Evolutionary conservation across 1,284 basidiomycete genomes (phyloP), one percentile per base, ranked within the genome.

Genomic region (Microbotryomycetes sp.): DNA sequence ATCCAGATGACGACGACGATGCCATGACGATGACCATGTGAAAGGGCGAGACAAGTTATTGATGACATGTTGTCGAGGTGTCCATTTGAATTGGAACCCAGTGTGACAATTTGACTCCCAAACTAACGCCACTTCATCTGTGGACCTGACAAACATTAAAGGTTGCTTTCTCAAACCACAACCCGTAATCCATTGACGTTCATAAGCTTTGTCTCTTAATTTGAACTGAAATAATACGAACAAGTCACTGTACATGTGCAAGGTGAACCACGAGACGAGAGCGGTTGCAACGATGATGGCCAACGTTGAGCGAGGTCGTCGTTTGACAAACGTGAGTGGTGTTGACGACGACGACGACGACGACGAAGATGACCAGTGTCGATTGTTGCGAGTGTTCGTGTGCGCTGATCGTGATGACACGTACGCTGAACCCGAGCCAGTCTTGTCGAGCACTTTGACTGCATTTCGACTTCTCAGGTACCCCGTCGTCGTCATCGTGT

Each of bases 101-200:
- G 36, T 31, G 22, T 55, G 62, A 32, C 59, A 59, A 29, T 62
- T 68, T 23, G 68, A 63, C 46, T 72, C 71, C 70, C 70, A 72
- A 2, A 72, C 70, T 23, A 72, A 54, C 12, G 65, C 58, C 16
- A 61, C 62, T 45, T 60, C 46, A 12, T 32, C 54, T 1, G 56
- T 59, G 4, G 63, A 68, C 49, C 65, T 63, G 6, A 71, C 60
- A 19, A 70, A 72, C 4, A 72, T 22, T 12, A 72, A 42, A 19
- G 71, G 71, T 49, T 66, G 49, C 58, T 72, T 72, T 28, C 71
- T 42, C 42, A 72, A 26, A 5, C 59, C 54, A 49, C 69, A 67
- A 2, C 58, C 22, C 5, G 53, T 59, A 16, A 63, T 54, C 63
- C 65, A 69, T 1, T 51, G 56, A 9, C 62, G 48, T 23, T 58